Base-by-base conservation (phyloP, 257 asterid genomes). In the Fraxinus pennsylvanica region DNA sequence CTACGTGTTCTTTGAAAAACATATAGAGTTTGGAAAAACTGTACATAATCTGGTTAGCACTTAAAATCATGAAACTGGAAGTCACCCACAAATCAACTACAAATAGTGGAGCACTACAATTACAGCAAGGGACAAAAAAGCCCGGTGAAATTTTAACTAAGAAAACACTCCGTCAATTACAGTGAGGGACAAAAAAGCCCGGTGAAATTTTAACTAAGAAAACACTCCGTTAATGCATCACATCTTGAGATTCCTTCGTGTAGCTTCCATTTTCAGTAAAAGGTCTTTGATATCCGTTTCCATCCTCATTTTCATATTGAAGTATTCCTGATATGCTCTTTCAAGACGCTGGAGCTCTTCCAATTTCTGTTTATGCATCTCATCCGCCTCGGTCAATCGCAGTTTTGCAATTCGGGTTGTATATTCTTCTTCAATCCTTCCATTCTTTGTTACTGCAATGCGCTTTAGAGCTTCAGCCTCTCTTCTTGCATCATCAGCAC, bases 401-500 rank as follows among this genome's bases (percentile, higher is more conserved):
- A 94, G 84, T 52, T 88, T 92, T 52, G 91, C 14, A 76, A 94
- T 90, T 39, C 97, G 84, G 75, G 81, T 88, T 0, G 79, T 36
- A 72, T 91, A 91, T 78, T 92, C 99, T 81, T 95, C 98, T 80
- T 95, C 99, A 5, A 90, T 79, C 82, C 87, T 87, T 76, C 91
- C 96, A 66, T 72, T 87, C 85, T 95, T 95, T 1, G 90, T 79
- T 22, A 82, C 78, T 14, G 94, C 83, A 69, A 95, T 93, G 59
- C 92, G 93, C 79, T 88, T 90, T 81, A 95, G 86, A 13, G 97
- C 96, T 82, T 92, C 99, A 4, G 97, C 90, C 76, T 95, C 99
- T 81, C 84, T 88, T 85, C 97, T 88, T 35, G 98, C 99, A 73
- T 93, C 98, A 52, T 93, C 98, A 5, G 98, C 97, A 19, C 99